phyloP scores from a whole-genome alignment of 208 protist genomes.

The Wallacemonas sp. region DNA sequence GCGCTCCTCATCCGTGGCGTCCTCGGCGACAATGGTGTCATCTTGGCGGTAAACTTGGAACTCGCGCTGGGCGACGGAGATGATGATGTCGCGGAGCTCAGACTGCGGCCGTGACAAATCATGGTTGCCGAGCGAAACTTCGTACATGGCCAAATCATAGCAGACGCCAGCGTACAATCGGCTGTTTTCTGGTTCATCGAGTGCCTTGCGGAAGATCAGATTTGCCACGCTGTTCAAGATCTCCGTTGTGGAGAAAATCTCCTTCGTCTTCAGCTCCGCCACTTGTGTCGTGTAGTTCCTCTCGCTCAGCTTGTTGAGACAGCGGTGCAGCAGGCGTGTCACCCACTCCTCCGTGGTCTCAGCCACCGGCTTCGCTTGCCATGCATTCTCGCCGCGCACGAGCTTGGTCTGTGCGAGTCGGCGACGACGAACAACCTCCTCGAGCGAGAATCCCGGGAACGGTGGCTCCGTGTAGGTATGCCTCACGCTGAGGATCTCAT shows the following conservation, averaged over 20 bases:
- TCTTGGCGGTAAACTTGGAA: slow-evolving; percentile 49
- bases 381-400: slow-evolving; percentile 83
- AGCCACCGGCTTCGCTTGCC: slow-evolving; percentile 62
- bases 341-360: slow-evolving; percentile 84
- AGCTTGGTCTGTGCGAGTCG: slow-evolving; percentile 63
- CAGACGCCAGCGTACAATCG: slow-evolving; percentile 79
- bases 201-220: slow-evolving; percentile 83
- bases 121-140: slow-evolving; percentile 42
- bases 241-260: slow-evolving; percentile 65
- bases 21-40: slow-evolving; percentile 18
- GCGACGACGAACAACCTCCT: slow-evolving; percentile 73
- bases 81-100: slow-evolving; percentile 72
- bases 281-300: slow-evolving; percentile 74
- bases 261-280: slow-evolving; percentile 50
- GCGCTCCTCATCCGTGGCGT: slow-evolving; percentile 55
- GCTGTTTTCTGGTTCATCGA: slow-evolving; percentile 86
- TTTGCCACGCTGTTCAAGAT: slow-evolving; percentile 59
- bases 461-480: slow-evolving; percentile 70
- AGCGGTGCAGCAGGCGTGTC: slow-evolving; percentile 69
- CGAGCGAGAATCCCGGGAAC: slow-evolving; percentile 86
- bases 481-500: slow-evolving; percentile 79
- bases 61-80: slow-evolving; percentile 55
- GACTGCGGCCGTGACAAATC: slow-evolving; percentile 43
- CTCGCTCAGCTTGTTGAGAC: slow-evolving; percentile 82
- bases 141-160: slow-evolving; percentile 75